Conservation (phyloP, 2,329 filamentous ascomycete genomes). For the Pyrenochaeta sp. region DNA sequence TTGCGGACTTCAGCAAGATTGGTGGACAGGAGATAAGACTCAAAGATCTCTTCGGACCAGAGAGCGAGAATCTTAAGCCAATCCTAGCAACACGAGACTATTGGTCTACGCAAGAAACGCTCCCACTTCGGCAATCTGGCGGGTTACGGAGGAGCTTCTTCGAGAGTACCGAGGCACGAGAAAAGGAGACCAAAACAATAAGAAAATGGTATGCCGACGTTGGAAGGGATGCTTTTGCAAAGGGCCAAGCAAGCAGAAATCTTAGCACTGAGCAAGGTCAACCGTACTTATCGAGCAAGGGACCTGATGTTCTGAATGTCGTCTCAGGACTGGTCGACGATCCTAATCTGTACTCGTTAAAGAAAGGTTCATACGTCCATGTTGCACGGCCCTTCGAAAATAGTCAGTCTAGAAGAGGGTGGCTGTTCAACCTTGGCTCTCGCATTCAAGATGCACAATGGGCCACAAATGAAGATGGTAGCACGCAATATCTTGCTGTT, state of each 20-base stretch:
- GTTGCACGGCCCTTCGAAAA: constrained; percentile 51
- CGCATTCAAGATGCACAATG: constrained; percentile 61
- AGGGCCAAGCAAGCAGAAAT: constrained; percentile 49
- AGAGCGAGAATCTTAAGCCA: constrained; percentile 58
- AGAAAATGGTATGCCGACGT: constrained; percentile 64
- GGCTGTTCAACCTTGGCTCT: constrained; percentile 65
- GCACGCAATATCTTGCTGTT: constrained; percentile 66
- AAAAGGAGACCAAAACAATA: constrained; percentile 55
- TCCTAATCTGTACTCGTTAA: constrained; percentile 55
- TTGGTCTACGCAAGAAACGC: constrained; percentile 61
- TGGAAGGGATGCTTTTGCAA: constrained; percentile 52
- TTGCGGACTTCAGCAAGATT: constrained; percentile 40
- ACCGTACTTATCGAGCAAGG: constrained; percentile 54
- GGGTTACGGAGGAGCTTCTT: constrained; percentile 57
- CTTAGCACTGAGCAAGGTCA: constrained; percentile 50
- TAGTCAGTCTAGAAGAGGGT: constrained; percentile 51
- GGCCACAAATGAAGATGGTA: constrained; percentile 52
- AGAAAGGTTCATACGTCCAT: constrained; percentile 53
- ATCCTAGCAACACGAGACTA: constrained; percentile 58
- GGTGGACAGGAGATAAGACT: constrained; percentile 52
- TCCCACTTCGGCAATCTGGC: constrained; percentile 54
- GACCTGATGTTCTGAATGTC: constrained; percentile 48
- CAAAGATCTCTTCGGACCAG: constrained; percentile 61
- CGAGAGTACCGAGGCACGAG: constrained; percentile 50
- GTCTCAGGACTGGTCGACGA: constrained; percentile 60